Conservation (phyloP, 2,329 filamentous ascomycete genomes). For the Cladosporium cucumerinum region DNA sequence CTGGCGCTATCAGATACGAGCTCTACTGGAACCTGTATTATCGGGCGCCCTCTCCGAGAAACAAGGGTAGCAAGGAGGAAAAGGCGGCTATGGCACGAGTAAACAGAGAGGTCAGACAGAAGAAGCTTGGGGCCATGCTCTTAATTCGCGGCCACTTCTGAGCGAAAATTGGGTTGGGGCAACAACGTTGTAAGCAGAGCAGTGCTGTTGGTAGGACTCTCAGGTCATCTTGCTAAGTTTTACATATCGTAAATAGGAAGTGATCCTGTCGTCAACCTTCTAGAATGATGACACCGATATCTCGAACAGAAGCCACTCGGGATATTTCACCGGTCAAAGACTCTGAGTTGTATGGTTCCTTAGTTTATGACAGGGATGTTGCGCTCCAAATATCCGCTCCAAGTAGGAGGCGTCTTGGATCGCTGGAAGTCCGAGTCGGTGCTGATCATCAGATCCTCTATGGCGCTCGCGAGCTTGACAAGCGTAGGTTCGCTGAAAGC, state of each 20-base stretch:
- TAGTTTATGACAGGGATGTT: constrained; percentile 34
- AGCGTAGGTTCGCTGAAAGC: constrained; percentile 34
- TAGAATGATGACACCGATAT: not conserved
- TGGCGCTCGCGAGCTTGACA: constrained; percentile 41
- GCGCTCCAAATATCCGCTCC: constrained; percentile 38
- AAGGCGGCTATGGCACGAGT: not conserved
- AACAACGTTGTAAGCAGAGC: not conserved
- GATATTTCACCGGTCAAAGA: not conserved
- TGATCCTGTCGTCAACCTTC: not conserved
- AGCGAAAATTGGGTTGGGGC: not conserved
- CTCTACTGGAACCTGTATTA: not conserved
- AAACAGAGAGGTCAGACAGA: not conserved
- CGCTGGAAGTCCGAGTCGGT: constrained; percentile 23
- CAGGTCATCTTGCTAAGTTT: not conserved
- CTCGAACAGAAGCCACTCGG: not conserved
- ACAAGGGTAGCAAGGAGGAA: not conserved
- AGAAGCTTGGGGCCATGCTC: not conserved
- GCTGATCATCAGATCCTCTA: constrained; percentile 39
- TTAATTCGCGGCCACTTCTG: not conserved
- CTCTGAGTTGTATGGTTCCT: not conserved
- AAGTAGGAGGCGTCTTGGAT: constrained; percentile 37
- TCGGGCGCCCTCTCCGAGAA: not conserved
- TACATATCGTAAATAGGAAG: not conserved
- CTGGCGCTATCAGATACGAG: not conserved
- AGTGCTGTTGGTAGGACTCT: not conserved